Base-by-base conservation (phyloP, 2,329 filamentous ascomycete genomes). In the Xylaria sp. region DNA sequence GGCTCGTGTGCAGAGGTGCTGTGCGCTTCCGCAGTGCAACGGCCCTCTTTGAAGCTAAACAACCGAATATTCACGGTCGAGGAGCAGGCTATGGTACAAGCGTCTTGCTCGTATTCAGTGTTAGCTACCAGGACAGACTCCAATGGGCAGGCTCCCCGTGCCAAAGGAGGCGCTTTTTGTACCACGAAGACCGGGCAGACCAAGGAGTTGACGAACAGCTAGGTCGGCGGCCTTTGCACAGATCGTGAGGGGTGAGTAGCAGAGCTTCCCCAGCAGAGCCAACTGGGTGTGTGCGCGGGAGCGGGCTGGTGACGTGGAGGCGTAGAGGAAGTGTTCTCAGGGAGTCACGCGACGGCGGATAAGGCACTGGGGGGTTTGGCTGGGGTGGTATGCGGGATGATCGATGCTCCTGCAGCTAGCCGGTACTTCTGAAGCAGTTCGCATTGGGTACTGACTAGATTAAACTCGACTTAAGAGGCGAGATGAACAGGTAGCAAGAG, bases 401-500 rank as follows among this genome's bases (percentile, higher is more conserved):
- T 71, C 68, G 68, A 72, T 71, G 69, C 69, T 72, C 62, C 68
- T 73, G 71, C 71, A 73, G 67, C 68, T 72, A 71, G 68, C 71
- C 71, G 70, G 69, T 60, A 67, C 69, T 65, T 72, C 69, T 71
- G 68, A 69, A 70, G 67, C 69, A 66, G 70, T 72, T 72, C 70
- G 70, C 71, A 73, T 72, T 69, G 67, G 70, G 66, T 67, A 61
- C 61, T 61, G 52, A 61, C 66, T 69, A 66, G 65, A 44, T 57
- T 54, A 48, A 50, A 50, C 52, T 46, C 49, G 62, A 65, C 23
- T 30, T 30, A 52, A 58, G 53, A 54, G 56, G 55, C 39, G 49
- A 58, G 57, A 59, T 35, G 47, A 46, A 46, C 10, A 55, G 49
- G 56, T 51, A 59, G 55, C 19, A 8, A 19, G 51, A 60, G 52